Percentiles rank a stretch among this genome's conserved stretches.
phyloP scores from a whole-genome alignment of 2,329 filamentous ascomycete genomes.

The Macrophomina tecta region DNA sequence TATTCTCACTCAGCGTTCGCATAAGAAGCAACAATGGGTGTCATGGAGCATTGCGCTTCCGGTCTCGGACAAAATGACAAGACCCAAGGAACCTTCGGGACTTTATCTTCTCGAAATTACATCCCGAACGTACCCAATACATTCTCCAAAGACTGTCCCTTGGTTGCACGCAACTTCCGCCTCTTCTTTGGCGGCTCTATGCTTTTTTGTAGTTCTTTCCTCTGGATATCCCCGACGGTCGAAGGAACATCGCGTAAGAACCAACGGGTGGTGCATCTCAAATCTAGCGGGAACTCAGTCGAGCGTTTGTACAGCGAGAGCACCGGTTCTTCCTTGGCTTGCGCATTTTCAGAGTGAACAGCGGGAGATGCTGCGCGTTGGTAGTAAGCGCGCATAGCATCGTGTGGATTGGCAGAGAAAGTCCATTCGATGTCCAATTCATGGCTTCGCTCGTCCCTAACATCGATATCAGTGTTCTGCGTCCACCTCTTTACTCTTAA shows the following conservation, averaged over 20 bases:
- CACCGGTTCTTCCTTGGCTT: neutral
- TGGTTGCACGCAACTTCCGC: slow-evolving; percentile 9
- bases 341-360: neutral
- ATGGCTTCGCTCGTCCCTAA: neutral
- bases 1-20: too few species aligned
- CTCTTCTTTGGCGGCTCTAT: slow-evolving; percentile 7
- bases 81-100: too few species aligned
- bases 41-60: too few species aligned
- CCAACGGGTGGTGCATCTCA: neutral
- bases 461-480: neutral
- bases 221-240: too few species aligned
- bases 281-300: neutral
- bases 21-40: too few species aligned
- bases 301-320: slow-evolving; percentile 7
- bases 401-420: neutral
- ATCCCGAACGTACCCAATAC: neutral
- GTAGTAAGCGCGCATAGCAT: slow-evolving; percentile 14
- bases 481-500: neutral
- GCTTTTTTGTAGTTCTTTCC: neutral
- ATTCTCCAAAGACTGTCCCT: neutral
- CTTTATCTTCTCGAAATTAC: neutral
- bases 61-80: too few species aligned
- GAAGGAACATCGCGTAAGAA: neutral
- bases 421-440: slow-evolving; percentile 5
- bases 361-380: neutral